phyloP scores from a whole-genome alignment of 106 monocot species.

The Xerophyta viscosa region DNA sequence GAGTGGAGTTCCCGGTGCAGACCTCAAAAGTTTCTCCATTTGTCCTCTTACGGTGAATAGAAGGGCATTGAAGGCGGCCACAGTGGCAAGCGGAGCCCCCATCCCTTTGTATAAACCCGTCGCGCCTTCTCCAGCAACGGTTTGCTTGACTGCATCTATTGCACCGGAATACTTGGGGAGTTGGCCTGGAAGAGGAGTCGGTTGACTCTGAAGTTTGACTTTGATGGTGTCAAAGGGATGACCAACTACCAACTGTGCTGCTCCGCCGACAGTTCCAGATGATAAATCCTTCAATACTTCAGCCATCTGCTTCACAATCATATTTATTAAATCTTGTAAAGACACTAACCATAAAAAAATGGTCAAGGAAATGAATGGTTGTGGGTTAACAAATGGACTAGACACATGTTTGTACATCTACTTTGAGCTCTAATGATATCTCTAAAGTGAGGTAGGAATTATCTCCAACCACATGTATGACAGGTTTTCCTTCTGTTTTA shows the following conservation, averaged over 20 bases:
- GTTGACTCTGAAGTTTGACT: conserved; percentile 94
- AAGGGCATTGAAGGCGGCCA: conserved; percentile 91
- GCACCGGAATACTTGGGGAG: conserved; percentile 67
- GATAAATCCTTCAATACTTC: conserved; percentile 87
- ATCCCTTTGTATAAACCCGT: conserved; percentile 95
- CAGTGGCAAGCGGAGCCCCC: conserved; percentile 93
- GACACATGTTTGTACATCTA: too few species aligned
- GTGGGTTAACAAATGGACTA: too few species aligned
- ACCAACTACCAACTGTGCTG: conserved; percentile 78
- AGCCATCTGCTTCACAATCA: conserved; percentile 85
- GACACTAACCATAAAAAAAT: too few species aligned
- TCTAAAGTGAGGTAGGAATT: too few species aligned
- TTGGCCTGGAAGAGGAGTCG: conserved; percentile 77
- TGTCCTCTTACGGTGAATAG: conserved; percentile 90
- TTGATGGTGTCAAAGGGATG: conserved; percentile 97
- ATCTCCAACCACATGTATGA: too few species aligned
- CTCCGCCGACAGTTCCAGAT: conserved; percentile 84
- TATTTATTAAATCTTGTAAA: too few species aligned
- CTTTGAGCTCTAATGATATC: too few species aligned
- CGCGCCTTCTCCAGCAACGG: conserved; percentile 68
- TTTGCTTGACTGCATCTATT: conserved; percentile 88
- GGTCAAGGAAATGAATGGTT: too few species aligned
- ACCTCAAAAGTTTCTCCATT: conserved; percentile 76
- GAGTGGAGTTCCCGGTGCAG: conserved; percentile 60
- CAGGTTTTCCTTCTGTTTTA: too few species aligned